Conservation (phyloP, 2,329 filamentous ascomycete species). For the Fusarium transvaalense region DNA sequence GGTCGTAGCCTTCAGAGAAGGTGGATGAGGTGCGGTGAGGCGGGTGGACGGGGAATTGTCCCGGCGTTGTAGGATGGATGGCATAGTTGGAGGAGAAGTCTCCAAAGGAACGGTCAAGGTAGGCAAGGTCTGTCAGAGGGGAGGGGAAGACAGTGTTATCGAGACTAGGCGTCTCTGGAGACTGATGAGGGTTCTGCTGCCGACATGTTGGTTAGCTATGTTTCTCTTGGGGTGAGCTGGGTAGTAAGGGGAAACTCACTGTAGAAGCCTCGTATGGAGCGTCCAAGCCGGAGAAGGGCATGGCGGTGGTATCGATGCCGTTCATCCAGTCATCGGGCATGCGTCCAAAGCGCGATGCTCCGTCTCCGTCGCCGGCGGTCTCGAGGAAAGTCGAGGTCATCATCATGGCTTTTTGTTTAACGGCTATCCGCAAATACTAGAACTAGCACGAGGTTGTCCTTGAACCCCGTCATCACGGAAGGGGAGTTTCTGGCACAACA, state of each 20-base stretch:
- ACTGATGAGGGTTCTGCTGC: constrained; percentile 40
- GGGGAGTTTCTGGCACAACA: constrained; percentile 12
- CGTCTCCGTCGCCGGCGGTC: constrained; percentile 32
- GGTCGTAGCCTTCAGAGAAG: constrained; percentile 42
- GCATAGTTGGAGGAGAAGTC: constrained; percentile 42
- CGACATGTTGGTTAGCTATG: constrained; percentile 4
- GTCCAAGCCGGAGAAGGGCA: constrained; percentile 41
- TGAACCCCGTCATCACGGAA: constrained; percentile 47
- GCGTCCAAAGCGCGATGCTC: constrained; percentile 22
- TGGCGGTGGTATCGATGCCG: constrained; percentile 34
- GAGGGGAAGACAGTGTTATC: constrained; percentile 46
- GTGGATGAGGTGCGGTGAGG: constrained; percentile 35
- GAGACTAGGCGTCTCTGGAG: constrained; percentile 43
- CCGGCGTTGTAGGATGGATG: constrained; percentile 33
- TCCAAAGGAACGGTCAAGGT: constrained; percentile 43
- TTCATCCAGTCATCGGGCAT: constrained; percentile 41
- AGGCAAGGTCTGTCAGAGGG: constrained; percentile 42
- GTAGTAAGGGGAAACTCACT: constrained; percentile 22
- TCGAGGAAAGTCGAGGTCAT: constrained; percentile 46
- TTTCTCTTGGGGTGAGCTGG: not conserved
- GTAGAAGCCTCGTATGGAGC: constrained; percentile 40
- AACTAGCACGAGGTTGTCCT: constrained; percentile 42
- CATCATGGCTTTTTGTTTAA: constrained; percentile 42
- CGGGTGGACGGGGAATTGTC: constrained; percentile 35
- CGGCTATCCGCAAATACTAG: constrained; percentile 45